Conservation (phyloP, 139 green algal species). For the Chlamydomonas asymmetrica region DNA sequence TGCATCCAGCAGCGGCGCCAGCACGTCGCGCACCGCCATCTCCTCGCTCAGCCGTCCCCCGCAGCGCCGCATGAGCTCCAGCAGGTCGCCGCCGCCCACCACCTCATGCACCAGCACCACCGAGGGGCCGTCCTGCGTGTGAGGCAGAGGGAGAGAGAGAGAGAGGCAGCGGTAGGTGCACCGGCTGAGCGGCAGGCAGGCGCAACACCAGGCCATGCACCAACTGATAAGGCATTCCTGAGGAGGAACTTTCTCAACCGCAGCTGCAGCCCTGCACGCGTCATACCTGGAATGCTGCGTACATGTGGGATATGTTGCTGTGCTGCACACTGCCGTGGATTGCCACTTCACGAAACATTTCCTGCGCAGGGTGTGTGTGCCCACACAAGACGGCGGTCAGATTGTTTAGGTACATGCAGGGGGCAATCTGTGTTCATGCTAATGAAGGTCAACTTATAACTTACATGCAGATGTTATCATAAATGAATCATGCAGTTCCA, state of each 20-base stretch:
- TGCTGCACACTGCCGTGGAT: constrained; percentile 45
- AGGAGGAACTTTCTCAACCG: neutral
- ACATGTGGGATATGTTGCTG: constrained; percentile 40
- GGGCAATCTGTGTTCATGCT: too few relatives aligned
- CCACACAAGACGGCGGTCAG: constrained; percentile 13
- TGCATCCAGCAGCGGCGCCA: constrained; percentile 40
- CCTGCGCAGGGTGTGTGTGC: constrained; percentile 27
- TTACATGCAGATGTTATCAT: too few relatives aligned
- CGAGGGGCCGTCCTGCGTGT: constrained; percentile 31
- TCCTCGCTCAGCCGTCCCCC: constrained; percentile 34
- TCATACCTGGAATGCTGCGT: constrained; percentile 36
- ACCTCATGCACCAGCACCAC: constrained; percentile 46
- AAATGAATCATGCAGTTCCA: too few relatives aligned
- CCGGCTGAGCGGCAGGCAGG: neutral
- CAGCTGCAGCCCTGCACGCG: neutral
- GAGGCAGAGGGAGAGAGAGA: neutral
- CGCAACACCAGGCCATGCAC: neutral
- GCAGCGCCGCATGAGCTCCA: constrained; percentile 22
- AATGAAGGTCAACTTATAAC: too few relatives aligned
- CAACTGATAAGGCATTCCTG: neutral
- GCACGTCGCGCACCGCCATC: constrained; percentile 23
- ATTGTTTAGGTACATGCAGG: too few relatives aligned
- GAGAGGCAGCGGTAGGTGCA: neutral
- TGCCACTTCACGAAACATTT: constrained; percentile 42
- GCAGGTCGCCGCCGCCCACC: constrained; percentile 36